phyloP scores from a whole-genome alignment of 768 basidiomycete genomes.

The Atractiella rhizophila region DNA sequence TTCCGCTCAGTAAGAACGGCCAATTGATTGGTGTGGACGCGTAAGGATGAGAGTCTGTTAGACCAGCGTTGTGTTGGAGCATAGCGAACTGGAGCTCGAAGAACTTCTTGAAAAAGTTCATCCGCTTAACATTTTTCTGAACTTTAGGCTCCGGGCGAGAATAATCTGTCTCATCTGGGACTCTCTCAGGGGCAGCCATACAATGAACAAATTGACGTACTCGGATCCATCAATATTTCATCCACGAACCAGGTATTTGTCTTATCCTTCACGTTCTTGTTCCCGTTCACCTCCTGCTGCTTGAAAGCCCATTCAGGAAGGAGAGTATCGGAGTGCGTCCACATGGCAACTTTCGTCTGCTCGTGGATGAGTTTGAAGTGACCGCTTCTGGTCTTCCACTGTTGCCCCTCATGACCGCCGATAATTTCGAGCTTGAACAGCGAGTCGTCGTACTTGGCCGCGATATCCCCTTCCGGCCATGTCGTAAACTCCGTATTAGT shows the following conservation, averaged over 20 bases:
- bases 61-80: slow-evolving; percentile 95
- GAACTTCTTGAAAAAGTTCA: slow-evolving; percentile 89
- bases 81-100: slow-evolving; percentile 76
- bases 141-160: slow-evolving; percentile 26
- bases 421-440: slow-evolving; percentile 52
- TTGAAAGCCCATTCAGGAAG: slow-evolving; percentile 93
- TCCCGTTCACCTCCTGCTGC: slow-evolving; percentile 93
- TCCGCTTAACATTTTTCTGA: slow-evolving; percentile 34
- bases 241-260: slow-evolving; percentile 73
- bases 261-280: slow-evolving; percentile 65
- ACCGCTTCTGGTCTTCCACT: slow-evolving; percentile 80
- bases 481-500: slow-evolving; percentile 99
- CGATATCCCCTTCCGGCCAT: slow-evolving; percentile 23
- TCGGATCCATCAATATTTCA: slow-evolving; percentile 44
- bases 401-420: slow-evolving; percentile 48
- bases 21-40: slow-evolving; percentile 88
- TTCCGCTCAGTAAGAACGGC: slow-evolving; percentile 88
- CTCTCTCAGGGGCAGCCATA: slow-evolving; percentile 3
- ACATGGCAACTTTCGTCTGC: slow-evolving; percentile 71
- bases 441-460: slow-evolving; percentile 58
- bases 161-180: slow-evolving; percentile 15
- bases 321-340: slow-evolving; percentile 51
- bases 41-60: slow-evolving; percentile 93
- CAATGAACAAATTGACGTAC: slow-evolving; percentile 26
- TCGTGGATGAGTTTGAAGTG: slow-evolving; percentile 77